These are phyloP conservation scores for Colletotrichum musae DNA, from an alignment of 2,329 filamentous ascomycete genomes.

Conservation along the genomic window DNA sequence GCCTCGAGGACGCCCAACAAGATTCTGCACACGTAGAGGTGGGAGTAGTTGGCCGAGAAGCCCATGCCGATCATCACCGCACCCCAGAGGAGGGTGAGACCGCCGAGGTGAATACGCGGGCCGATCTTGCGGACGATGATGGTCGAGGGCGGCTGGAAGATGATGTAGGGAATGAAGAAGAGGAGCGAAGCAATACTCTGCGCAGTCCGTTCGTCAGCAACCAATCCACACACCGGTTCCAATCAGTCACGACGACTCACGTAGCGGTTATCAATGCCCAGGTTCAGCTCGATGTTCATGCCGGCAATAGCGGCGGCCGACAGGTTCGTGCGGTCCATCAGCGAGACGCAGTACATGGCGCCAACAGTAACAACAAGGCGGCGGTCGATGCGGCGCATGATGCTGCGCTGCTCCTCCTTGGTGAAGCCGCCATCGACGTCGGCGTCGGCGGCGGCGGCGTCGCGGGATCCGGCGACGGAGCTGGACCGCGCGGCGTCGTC, in stretches of 20 bases:
- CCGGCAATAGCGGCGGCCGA: conserved; percentile 81
- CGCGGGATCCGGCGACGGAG: conserved; percentile 30
- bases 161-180: conserved; percentile 81
- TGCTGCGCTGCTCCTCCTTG: conserved; percentile 73
- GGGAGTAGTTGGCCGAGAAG: conserved; percentile 67
- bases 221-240: background rate
- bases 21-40: conserved; percentile 69
- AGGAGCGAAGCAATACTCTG: conserved; percentile 77
- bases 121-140: conserved; percentile 78
- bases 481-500: conserved; percentile 26
- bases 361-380: conserved; percentile 75
- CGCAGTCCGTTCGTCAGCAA: background rate
- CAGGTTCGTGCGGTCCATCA: conserved; percentile 87
- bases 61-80: conserved; percentile 76
- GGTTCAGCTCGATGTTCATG: conserved; percentile 63
- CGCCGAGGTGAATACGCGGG: conserved; percentile 68
- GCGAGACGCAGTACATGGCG: conserved; percentile 79
- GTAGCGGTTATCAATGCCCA: conserved; percentile 61
- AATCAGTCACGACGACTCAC: conserved; percentile 49
- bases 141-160: conserved; percentile 81
- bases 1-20: conserved; percentile 76
- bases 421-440: conserved; percentile 64
- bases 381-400: conserved; percentile 79
- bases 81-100: conserved; percentile 73
- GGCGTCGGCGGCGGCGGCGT: background rate